Evolutionary conservation across 352 stramenopile species (phyloP).

Genomic region (Phytophthora cajani): DNA sequence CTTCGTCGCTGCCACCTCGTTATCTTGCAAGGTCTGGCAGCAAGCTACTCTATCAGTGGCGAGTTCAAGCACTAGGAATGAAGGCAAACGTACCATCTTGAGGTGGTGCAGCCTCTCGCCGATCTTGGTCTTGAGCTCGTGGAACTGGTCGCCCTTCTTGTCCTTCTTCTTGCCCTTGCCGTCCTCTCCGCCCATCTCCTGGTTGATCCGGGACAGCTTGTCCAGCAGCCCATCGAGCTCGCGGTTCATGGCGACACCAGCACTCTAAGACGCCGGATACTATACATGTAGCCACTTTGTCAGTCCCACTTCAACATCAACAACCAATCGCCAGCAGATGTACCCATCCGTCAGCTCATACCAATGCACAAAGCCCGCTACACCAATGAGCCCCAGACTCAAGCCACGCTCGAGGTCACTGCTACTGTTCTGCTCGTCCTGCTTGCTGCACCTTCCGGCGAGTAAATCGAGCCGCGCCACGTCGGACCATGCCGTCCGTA

Average conservation of each 20-base stretch:
- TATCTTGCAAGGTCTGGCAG: conserved; percentile 75
- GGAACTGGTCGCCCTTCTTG: conserved; percentile 74
- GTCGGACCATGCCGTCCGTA: conserved; percentile 13
- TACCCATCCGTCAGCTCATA: conserved; percentile 21
- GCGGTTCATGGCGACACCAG: conserved; percentile 58
- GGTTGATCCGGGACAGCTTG: conserved; percentile 80
- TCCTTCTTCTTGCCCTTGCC: conserved; percentile 73
- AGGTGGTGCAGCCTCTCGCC: conserved; percentile 78
- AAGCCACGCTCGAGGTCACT: background rate
- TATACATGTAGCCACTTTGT: conserved; percentile 29
- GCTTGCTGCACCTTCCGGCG: conserved; percentile 29
- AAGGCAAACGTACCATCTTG: conserved; percentile 60
- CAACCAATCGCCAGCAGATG: conserved; percentile 26
- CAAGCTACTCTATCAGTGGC: background rate
- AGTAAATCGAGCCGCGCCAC: conserved; percentile 21
- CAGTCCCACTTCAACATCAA: conserved; percentile 37
- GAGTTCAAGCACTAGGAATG: background rate
- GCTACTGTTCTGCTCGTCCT: conserved; percentile 5
- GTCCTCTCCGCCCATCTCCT: conserved; percentile 81
- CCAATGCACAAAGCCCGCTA: conserved; percentile 2
- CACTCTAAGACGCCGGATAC: conserved; percentile 13
- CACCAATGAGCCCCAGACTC: background rate
- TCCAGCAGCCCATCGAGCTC: conserved; percentile 80
- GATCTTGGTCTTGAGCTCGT: conserved; percentile 84
- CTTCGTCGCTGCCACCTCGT: conserved; percentile 60